Conservation (phyloP, 1,284 basidiomycete genomes). For the Ustilago shanxiensis region DNA sequence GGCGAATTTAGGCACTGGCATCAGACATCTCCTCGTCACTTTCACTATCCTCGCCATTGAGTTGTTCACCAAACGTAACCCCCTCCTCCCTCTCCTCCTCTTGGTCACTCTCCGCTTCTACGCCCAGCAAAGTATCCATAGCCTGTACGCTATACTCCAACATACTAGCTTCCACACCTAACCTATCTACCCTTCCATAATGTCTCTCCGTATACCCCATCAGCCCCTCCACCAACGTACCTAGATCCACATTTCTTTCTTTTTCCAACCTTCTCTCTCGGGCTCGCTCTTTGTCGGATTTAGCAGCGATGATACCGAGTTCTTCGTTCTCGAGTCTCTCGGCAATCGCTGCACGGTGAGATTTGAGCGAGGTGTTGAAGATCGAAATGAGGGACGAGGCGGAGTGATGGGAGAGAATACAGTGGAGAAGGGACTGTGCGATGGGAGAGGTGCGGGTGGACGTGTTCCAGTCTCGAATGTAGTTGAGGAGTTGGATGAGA, state of each 20-base stretch:
- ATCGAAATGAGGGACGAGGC: conserved; percentile 81
- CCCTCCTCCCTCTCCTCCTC: not conserved
- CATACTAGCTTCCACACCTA: conserved; percentile 92
- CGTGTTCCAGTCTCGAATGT: conserved; percentile 93
- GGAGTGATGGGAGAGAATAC: conserved; percentile 81
- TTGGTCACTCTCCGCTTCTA: conserved; percentile 18
- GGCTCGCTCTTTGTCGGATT: conserved; percentile 20
- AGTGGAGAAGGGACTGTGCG: conserved; percentile 87
- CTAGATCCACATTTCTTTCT: conserved; percentile 72
- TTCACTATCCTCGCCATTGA: not conserved
- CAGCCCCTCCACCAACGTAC: conserved; percentile 83
- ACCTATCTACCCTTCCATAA: conserved; percentile 83
- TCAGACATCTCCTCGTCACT: conserved; percentile 30
- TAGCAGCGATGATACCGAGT: conserved; percentile 17
- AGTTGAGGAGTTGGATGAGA: conserved; percentile 83
- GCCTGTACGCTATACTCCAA: conserved; percentile 90
- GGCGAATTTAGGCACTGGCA: not conserved
- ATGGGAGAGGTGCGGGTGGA: conserved; percentile 85
- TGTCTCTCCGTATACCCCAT: conserved; percentile 96
- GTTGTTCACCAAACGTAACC: conserved; percentile 29
- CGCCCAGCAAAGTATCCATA: conserved; percentile 79
- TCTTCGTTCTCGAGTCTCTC: conserved; percentile 33
- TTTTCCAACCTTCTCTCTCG: conserved; percentile 49
- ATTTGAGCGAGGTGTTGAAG: conserved; percentile 72
- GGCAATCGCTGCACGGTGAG: conserved; percentile 17